Evolutionary conservation across 805 yeast species (phyloP).

Genomic region (Pichia membranifaciens): DNA sequence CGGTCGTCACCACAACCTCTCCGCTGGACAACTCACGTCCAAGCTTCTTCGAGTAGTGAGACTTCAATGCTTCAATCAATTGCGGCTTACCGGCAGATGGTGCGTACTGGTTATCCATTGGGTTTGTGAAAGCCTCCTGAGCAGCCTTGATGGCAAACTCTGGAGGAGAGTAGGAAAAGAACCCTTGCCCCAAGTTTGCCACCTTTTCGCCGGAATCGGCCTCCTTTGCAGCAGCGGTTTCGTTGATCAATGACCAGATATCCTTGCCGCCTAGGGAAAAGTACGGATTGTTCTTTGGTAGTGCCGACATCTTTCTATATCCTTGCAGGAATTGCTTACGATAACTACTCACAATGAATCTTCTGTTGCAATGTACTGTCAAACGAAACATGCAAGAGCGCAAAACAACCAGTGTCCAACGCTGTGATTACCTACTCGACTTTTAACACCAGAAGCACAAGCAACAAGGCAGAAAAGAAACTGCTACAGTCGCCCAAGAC

Average conservation of each 20-base stretch:
- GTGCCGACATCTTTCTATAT: slow-evolving; percentile 11
- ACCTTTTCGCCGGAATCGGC: slow-evolving; percentile 66
- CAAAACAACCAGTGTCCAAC: too few species aligned
- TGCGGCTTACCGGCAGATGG: slow-evolving; percentile 84
- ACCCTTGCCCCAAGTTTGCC: slow-evolving; percentile 92
- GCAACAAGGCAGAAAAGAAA: neutral
- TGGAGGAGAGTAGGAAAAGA: slow-evolving; percentile 94
- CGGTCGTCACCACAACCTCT: slow-evolving; percentile 82
- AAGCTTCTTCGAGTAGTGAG: slow-evolving; percentile 64
- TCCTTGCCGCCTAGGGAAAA: slow-evolving; percentile 74
- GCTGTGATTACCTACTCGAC: too few species aligned
- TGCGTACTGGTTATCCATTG: slow-evolving; percentile 86
- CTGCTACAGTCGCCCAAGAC: too few species aligned
- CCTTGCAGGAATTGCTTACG: too few species aligned
- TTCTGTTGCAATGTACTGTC: too few species aligned
- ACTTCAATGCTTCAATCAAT: slow-evolving; percentile 62
- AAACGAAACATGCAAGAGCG: neutral
- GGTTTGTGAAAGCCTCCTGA: slow-evolving; percentile 60
- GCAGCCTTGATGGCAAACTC: slow-evolving; percentile 86
- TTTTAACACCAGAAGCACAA: too few species aligned
- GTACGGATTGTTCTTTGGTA: slow-evolving; percentile 56
- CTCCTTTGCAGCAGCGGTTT: slow-evolving; percentile 84
- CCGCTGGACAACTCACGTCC: slow-evolving; percentile 48
- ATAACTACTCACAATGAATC: too few species aligned
- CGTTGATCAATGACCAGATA: slow-evolving; percentile 93